Conservation (phyloP, 768 basidiomycete genomes). For the Coprinopsis cinerea region DNA sequence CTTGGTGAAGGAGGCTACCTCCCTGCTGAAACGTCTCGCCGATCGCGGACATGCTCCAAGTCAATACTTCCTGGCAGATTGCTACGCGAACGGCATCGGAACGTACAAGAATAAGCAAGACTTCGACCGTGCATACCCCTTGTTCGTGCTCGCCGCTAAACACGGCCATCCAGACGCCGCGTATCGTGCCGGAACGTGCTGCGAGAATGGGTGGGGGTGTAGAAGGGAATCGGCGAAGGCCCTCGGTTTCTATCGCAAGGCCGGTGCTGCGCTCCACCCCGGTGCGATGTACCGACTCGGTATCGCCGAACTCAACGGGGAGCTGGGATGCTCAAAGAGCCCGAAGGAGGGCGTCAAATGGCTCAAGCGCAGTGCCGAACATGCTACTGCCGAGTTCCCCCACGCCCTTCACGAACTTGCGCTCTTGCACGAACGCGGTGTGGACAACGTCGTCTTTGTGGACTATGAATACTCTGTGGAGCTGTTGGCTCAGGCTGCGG, state of each 20-base stretch:
- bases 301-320: conserved; percentile 93
- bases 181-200: conserved; percentile 94
- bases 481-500: conserved; percentile 89
- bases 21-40: conserved; percentile 84
- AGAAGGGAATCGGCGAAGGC: conserved; percentile 89
- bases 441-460: conserved; percentile 95
- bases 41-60: conserved; percentile 92
- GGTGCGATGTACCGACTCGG: conserved; percentile 97
- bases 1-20: conserved; percentile 81
- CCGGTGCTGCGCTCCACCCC: conserved; percentile 84
- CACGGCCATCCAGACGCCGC: conserved; percentile 95
- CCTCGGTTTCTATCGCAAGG: conserved; percentile 88
- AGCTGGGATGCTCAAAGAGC: conserved; percentile 77
- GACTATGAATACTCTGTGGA: conserved; percentile 95
- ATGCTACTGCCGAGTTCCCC: conserved; percentile 91
- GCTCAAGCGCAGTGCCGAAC: conserved; percentile 95
- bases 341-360: conserved; percentile 98
- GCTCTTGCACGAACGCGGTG: conserved; percentile 91
- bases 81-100: conserved; percentile 97
- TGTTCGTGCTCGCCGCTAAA: conserved; percentile 94
- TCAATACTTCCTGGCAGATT: conserved; percentile 97
- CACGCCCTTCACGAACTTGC: conserved; percentile 95
- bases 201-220: conserved; percentile 99
- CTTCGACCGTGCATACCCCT: conserved; percentile 94
- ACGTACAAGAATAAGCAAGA: conserved; percentile 88